Evolutionary conservation across 345 rosid species (phyloP), one percentile per base, ranked within the genome.

Genomic region (Brassica juncea): DNA sequence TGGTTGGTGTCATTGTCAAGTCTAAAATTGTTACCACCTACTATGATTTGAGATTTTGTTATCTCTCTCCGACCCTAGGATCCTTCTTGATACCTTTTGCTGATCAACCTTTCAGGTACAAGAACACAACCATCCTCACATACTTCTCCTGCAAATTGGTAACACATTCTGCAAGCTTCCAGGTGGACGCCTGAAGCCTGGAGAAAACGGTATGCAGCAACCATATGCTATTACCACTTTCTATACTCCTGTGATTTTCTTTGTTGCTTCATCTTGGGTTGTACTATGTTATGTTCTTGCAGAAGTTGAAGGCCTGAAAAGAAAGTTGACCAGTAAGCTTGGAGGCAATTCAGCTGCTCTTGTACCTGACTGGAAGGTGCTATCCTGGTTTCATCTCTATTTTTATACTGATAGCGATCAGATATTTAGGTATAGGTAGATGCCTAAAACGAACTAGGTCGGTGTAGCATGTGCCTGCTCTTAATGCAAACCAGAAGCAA

Each of bases 101-200:
- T 14, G 39, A 66, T 77, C 55, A 62, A 72, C 70, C 66, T 70
- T 90, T 74, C 85, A 93, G 99, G 99, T 96, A 52, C 98, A 96
- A 78, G 99, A 93, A 77, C 98, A 96, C 82, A 90, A 89, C 78
- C 98, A 92, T 85, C 99, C 98, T 57, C 97, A 90, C 77, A 93
- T 96, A 83, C 97, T 96, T 71, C 97, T 96, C 60, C 91, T 96
- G 76, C 97, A 96, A 86, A 92, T 92, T 67, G 99, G 99, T 37
- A 91, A 90, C 82, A 93, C 98, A 58, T 93, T 96, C 86, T 92
- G 98, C 86, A 96, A 96, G 84, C 98, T 96, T 84, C 98, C 97
- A 15, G 99, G 99, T 68, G 98, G 98, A 2, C 95, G 98, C 49
- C 74, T 96, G 78, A 96, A 89, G 89, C 97, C 97, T 67, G 98